A percentile compares a stretch with the other conserved stretches of the same genome.
Evolutionary conservation across 2,329 filamentous ascomycete species (phyloP).

Genomic region (Zasmidium citrigriseum): DNA sequence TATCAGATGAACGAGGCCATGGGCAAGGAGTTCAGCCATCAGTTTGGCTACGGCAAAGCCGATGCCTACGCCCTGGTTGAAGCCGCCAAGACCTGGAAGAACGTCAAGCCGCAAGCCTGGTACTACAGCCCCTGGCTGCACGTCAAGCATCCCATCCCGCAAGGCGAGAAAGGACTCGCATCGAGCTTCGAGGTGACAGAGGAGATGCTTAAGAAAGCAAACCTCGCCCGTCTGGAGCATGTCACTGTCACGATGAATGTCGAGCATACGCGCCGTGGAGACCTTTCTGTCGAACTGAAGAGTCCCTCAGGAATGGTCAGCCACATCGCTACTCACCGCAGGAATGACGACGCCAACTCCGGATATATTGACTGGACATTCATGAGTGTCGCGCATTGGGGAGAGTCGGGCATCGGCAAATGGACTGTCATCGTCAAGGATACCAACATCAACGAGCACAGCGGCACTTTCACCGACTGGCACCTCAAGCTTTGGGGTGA

Average conservation of each 20-base stretch:
- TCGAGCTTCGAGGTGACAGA: slow-evolving; percentile 80
- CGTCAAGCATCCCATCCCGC: slow-evolving; percentile 80
- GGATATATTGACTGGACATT: slow-evolving; percentile 98
- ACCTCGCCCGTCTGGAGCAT: slow-evolving; percentile 85
- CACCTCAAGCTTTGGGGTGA: slow-evolving; percentile 94
- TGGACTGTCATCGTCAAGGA: slow-evolving; percentile 94
- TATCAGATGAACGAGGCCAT: slow-evolving; percentile 76
- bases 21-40: slow-evolving; percentile 88
- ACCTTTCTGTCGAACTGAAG: slow-evolving; percentile 87
- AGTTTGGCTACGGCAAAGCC: slow-evolving; percentile 93
- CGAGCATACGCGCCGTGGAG: slow-evolving; percentile 80
- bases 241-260: slow-evolving; percentile 98
- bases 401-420: slow-evolving; percentile 80
- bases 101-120: slow-evolving; percentile 95
- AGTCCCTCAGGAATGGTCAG: slow-evolving; percentile 81
- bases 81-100: slow-evolving; percentile 78
- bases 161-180: slow-evolving; percentile 77
- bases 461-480: slow-evolving; percentile 85
- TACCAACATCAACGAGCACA: slow-evolving; percentile 72
- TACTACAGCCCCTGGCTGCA: slow-evolving; percentile 91
- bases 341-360: slow-evolving; percentile 62
- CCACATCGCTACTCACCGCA: slow-evolving; percentile 76
- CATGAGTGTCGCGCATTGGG: slow-evolving; percentile 98
- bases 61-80: slow-evolving; percentile 86
- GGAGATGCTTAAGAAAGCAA: slow-evolving; percentile 77